Evolutionary conservation across 352 stramenopile species (phyloP).

Genomic region (Globisporangium perplexum): DNA sequence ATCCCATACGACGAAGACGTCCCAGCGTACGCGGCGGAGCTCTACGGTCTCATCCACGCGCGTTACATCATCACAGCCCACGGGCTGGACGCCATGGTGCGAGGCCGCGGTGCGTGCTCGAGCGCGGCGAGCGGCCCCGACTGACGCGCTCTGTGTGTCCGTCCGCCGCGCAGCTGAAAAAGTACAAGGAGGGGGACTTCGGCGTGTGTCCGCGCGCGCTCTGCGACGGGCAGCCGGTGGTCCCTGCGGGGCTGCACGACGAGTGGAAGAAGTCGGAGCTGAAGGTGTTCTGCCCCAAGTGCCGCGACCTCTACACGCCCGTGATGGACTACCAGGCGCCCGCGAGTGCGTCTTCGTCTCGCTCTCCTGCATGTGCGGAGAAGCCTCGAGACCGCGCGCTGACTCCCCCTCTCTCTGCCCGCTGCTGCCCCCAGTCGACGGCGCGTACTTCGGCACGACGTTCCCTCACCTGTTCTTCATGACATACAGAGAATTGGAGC

Average conservation of each 20-base stretch:
- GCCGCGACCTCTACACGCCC: slow-evolving; percentile 83
- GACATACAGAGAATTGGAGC: slow-evolving; percentile 93
- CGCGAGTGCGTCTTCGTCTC: slow-evolving; percentile 58
- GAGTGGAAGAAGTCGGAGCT: slow-evolving; percentile 89
- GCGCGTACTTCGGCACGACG: slow-evolving; percentile 97
- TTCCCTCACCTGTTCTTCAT: slow-evolving; percentile 99
- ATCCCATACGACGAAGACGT: slow-evolving; percentile 89
- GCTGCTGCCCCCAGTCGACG: slow-evolving; percentile 70
- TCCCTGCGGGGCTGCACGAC: slow-evolving; percentile 81
- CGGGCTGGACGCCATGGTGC: slow-evolving; percentile 84
- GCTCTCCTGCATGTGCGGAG: background rate
- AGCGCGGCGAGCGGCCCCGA: no score
- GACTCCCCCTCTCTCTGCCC: slow-evolving; percentile 5
- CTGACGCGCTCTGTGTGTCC: slow-evolving; percentile 3
- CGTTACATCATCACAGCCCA: slow-evolving; percentile 89
- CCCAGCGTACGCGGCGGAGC: slow-evolving; percentile 79
- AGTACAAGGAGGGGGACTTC: slow-evolving; percentile 88
- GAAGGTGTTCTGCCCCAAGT: slow-evolving; percentile 90
- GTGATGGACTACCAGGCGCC: slow-evolving; percentile 80
- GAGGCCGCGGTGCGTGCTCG: no score
- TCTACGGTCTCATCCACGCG: slow-evolving; percentile 87
- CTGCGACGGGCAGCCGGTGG: slow-evolving; percentile 78
- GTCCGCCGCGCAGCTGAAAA: slow-evolving; percentile 57
- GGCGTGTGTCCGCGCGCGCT: slow-evolving; percentile 79
- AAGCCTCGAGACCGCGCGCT: no score